Conservation (phyloP, 106 monocot genomes). For the Hemerocallis citrina region DNA sequence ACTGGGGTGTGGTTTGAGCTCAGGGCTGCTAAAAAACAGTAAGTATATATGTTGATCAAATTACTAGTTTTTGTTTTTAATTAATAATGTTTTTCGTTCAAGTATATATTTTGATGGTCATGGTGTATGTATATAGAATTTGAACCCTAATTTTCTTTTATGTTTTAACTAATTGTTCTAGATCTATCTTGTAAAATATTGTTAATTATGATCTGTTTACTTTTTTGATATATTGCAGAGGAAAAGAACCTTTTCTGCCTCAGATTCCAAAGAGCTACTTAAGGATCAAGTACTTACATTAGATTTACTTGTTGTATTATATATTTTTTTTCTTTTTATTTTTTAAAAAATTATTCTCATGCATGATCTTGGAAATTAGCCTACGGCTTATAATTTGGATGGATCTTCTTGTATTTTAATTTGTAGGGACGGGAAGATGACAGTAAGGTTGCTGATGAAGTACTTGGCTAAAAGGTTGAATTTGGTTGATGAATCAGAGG, state of each 20-base stretch:
- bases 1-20: conserved; percentile 47
- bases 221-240: conserved; percentile 19
- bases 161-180: neutral
- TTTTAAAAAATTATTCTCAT: too few relatives aligned
- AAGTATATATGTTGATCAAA: conserved; percentile 17
- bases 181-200: neutral
- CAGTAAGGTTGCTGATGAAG: conserved; percentile 54
- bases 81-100: neutral
- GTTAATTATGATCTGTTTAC: too few relatives aligned
- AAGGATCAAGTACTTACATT: conserved; percentile 50
- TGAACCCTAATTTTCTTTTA: neutral
- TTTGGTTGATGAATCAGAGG: conserved; percentile 61
- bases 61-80: neutral
- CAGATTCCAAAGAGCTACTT: conserved; percentile 52
- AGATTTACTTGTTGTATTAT: too few relatives aligned
- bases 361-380: neutral
- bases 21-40: conserved; percentile 39
- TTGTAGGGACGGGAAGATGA: conserved; percentile 63
- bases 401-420: neutral
- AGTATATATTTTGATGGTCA: neutral
- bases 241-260: conserved; percentile 48
- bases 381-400: neutral
- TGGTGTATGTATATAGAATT: conserved; percentile 1
- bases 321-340: too few relatives aligned
- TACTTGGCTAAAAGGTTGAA: conserved; percentile 60